Percentiles rank a stretch among this genome's conserved stretches.
These are phyloP conservation scores for Aspergillus hancockii DNA, from an alignment of 495 filamentous ascomycete genomes.

Conservation along the genomic window DNA sequence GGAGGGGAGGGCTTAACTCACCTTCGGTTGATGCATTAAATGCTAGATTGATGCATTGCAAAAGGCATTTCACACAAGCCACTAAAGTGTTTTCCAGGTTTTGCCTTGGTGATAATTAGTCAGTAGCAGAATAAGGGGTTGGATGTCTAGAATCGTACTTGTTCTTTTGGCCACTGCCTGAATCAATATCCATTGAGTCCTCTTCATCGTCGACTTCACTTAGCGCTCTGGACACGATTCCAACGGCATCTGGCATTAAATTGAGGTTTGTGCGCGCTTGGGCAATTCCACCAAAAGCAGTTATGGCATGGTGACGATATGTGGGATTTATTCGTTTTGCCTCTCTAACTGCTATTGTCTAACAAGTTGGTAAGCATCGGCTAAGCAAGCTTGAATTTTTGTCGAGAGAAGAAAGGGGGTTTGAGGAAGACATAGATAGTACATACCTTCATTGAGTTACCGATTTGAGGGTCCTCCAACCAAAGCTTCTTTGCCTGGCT, in stretches of 20 bases:
- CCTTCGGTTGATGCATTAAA: slow-evolving; percentile 29
- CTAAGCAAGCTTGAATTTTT: not conserved
- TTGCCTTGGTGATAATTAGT: slow-evolving; percentile 14
- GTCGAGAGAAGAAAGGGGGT: not conserved
- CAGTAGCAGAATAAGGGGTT: not conserved
- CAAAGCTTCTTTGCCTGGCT: slow-evolving; percentile 61
- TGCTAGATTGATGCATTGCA: slow-evolving; percentile 46
- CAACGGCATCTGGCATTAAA: slow-evolving; percentile 65
- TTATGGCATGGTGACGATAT: slow-evolving; percentile 76
- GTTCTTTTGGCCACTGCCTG: slow-evolving; percentile 38
- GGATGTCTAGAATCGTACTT: slow-evolving; percentile 19
- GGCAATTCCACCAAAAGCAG: slow-evolving; percentile 69
- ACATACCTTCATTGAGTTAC: slow-evolving; percentile 55
- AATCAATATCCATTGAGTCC: slow-evolving; percentile 71
- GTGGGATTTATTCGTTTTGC: slow-evolving; percentile 82
- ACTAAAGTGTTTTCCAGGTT: slow-evolving; percentile 44
- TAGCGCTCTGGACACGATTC: slow-evolving; percentile 60
- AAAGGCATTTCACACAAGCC: slow-evolving; percentile 46
- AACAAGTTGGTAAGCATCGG: slow-evolving; percentile 1
- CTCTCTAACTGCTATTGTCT: slow-evolving; percentile 74
- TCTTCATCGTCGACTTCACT: slow-evolving; percentile 57
- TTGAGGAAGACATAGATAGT: slow-evolving; percentile 18
- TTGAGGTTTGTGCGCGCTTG: slow-evolving; percentile 63
- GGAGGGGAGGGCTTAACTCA: slow-evolving; percentile 23
- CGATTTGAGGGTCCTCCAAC: slow-evolving; percentile 47